Percentiles rank a stretch among this genome's conserved stretches.
Conservation (phyloP, 2,329 filamentous ascomycete species). For the Exophiala mesophila region DNA sequence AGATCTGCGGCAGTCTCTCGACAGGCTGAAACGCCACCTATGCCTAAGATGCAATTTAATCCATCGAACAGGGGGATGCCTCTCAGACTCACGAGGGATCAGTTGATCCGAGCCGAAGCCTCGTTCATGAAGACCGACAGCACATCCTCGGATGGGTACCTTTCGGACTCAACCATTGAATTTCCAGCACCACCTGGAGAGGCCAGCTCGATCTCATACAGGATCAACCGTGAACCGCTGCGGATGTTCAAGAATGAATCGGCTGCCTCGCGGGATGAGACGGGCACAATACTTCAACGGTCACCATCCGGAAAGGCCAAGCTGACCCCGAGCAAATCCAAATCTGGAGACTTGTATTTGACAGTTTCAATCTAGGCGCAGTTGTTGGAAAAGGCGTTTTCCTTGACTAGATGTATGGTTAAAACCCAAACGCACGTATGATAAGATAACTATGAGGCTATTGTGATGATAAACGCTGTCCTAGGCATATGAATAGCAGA, state of each 20-base stretch:
- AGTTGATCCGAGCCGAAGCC: constrained; percentile 11
- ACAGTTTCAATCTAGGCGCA: constrained; percentile 13
- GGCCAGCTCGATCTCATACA: neutral
- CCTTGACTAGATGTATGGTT: too few relatives aligned
- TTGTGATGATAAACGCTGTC: too few relatives aligned
- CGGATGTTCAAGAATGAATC: constrained; percentile 9
- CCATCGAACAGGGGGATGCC: neutral
- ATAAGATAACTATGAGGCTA: too few relatives aligned
- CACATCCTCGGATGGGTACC: constrained; percentile 19
- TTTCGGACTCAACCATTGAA: constrained; percentile 19
- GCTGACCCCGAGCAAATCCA: constrained; percentile 22
- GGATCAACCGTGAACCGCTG: constrained; percentile 2
- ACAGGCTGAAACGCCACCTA: constrained; percentile 31
- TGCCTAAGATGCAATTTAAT: constrained; percentile 28
- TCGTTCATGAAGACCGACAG: constrained; percentile 21
- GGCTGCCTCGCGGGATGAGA: neutral
- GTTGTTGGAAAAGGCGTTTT: too few relatives aligned
- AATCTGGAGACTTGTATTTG: constrained; percentile 23
- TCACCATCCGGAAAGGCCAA: constrained; percentile 20
- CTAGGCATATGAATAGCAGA: too few relatives aligned
- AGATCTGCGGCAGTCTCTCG: constrained; percentile 25
- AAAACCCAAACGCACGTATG: too few relatives aligned
- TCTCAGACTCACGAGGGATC: constrained; percentile 7
- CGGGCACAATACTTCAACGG: constrained; percentile 4
- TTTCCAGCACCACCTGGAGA: constrained; percentile 17